phyloP scores from a whole-genome alignment of 2,329 filamentous ascomycete genomes.

The Colletotrichum incanum region DNA sequence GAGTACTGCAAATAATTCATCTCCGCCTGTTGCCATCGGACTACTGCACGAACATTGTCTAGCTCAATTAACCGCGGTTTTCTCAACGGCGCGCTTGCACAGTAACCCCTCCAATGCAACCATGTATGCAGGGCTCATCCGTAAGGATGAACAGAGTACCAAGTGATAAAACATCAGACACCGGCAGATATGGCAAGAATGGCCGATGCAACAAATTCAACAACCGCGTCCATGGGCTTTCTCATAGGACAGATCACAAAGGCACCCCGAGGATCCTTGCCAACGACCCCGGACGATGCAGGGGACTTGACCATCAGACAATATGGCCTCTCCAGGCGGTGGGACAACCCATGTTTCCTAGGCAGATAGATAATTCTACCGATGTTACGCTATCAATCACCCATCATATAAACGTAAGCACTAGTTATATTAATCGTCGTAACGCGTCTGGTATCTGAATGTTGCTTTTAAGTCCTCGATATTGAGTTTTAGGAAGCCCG shows the following conservation, averaged over 20 bases:
- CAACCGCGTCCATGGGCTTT: background rate
- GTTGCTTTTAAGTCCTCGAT: too few relatives aligned
- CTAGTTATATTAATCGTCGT: slow-evolving; percentile 6
- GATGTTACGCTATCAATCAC: slow-evolving; percentile 18
- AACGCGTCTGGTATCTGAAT: background rate
- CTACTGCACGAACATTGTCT: slow-evolving; percentile 8
- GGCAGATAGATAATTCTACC: background rate
- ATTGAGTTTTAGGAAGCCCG: too few relatives aligned
- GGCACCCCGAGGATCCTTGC: background rate
- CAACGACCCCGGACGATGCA: background rate
- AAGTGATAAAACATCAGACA: too few relatives aligned
- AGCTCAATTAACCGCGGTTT: background rate
- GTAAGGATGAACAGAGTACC: background rate
- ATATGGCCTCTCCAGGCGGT: slow-evolving; percentile 2
- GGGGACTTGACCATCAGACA: background rate
- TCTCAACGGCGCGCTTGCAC: slow-evolving; percentile 6
- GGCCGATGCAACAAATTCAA: too few relatives aligned
- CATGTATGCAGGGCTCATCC: background rate
- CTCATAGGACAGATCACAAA: slow-evolving; percentile 15
- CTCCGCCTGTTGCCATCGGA: background rate
- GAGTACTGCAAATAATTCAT: background rate
- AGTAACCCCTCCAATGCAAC: background rate
- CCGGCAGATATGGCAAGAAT: too few relatives aligned
- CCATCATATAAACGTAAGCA: slow-evolving; percentile 9
- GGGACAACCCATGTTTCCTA: background rate